phyloP scores from a whole-genome alignment of 2,329 filamentous ascomycete genomes.

The Aspergillus sp. region DNA sequence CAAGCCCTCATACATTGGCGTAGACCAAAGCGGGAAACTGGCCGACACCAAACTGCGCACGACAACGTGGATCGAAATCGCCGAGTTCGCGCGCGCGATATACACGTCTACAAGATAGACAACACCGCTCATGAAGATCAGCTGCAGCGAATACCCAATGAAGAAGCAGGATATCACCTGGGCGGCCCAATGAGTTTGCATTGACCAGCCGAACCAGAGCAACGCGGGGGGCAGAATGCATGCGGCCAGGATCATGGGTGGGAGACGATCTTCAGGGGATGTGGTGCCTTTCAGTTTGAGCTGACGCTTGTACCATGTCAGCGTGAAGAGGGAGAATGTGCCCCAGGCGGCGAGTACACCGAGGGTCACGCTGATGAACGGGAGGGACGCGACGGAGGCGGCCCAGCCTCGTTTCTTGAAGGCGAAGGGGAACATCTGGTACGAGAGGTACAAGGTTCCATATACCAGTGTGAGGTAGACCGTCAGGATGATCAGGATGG shows the following conservation, averaged over 20 bases:
- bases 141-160: conserved; percentile 39
- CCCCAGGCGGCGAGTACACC: conserved; percentile 24
- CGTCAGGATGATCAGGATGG: conserved; percentile 45
- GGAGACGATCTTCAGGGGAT: conserved; percentile 43
- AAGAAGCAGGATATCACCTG: conserved; percentile 42
- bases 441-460: conserved; percentile 24
- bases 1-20: conserved; percentile 16
- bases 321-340: conserved; percentile 27
- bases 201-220: conserved; percentile 49
- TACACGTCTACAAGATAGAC: conserved; percentile 41
- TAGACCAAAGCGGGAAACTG: conserved; percentile 23
- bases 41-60: conserved; percentile 30
- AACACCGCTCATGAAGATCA: conserved; percentile 38
- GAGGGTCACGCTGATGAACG: conserved; percentile 19
- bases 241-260: conserved; percentile 43
- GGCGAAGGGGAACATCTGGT: conserved; percentile 32
- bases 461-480: conserved; percentile 36
- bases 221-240: conserved; percentile 41
- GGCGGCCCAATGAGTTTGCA: conserved; percentile 39
- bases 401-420: conserved; percentile 30
- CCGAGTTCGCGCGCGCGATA: conserved; percentile 30
- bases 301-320: conserved; percentile 27
- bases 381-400: conserved; percentile 22
- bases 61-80: conserved; percentile 34
- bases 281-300: conserved; percentile 10